Conservation (phyloP, 495 filamentous ascomycete species). For the Penicillium flavigenum region DNA sequence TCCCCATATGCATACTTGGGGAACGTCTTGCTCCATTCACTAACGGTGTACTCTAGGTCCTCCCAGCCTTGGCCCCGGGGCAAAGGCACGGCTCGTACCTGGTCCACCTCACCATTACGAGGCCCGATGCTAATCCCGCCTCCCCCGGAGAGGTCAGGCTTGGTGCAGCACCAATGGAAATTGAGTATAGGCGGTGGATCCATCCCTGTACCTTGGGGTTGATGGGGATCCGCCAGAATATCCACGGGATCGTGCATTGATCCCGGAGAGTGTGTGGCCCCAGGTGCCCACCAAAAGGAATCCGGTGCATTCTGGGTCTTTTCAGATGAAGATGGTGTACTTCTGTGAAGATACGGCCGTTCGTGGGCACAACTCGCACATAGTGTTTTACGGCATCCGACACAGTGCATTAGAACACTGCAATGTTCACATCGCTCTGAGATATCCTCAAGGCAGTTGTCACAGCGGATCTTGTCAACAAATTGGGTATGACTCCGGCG, state of each 20-base stretch:
- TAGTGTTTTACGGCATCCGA: conserved; percentile 60
- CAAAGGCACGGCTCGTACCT: conserved; percentile 57
- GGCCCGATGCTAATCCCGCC: conserved; percentile 59
- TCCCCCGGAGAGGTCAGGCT: conserved; percentile 61
- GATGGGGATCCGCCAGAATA: conserved; percentile 30
- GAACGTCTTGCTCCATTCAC: conserved; percentile 47
- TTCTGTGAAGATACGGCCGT: conserved; percentile 47
- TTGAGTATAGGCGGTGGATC: conserved; percentile 46
- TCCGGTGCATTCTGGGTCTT: conserved; percentile 15
- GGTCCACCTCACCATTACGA: conserved; percentile 52
- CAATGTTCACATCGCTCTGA: conserved; percentile 61
- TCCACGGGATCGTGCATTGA: conserved; percentile 53
- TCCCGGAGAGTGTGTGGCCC: conserved; percentile 53
- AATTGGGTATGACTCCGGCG: conserved; percentile 56
- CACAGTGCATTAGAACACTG: conserved; percentile 63
- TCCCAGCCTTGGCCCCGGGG: conserved; percentile 55
- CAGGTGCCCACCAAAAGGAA: conserved; percentile 60
- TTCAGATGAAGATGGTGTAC: conserved; percentile 16
- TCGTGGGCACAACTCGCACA: conserved; percentile 63
- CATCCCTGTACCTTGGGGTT: conserved; percentile 27
- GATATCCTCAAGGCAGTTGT: conserved; percentile 53
- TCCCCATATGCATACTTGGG: conserved; percentile 47
- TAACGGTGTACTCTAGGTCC: conserved; percentile 51
- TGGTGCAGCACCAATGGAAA: conserved; percentile 63
- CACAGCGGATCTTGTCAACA: conserved; percentile 53